A percentile compares a stretch with the other conserved stretches of the same genome.
These are phyloP conservation scores for Apophysomyces variabilis DNA, from an alignment of 371 early-diverging fungal species.

Conservation along the genomic window DNA sequence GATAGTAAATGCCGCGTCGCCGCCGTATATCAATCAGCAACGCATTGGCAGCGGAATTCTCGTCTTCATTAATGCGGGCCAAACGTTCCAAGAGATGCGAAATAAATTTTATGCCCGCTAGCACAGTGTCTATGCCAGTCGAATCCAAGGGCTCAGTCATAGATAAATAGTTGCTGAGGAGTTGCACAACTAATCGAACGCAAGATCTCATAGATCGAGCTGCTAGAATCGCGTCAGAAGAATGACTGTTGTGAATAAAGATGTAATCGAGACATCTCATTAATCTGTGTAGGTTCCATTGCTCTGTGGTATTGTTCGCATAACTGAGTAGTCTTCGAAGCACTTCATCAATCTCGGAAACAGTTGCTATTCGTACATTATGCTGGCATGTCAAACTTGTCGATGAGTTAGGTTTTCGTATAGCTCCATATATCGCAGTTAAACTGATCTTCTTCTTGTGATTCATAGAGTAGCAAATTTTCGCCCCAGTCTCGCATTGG, in stretches of 20 bases:
- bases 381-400: background rate
- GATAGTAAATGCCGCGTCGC: background rate
- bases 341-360: slow-evolving; percentile 14
- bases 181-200: slow-evolving; percentile 12
- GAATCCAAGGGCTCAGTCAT: background rate
- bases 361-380: background rate
- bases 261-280: slow-evolving; percentile 23
- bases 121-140: background rate
- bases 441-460: background rate
- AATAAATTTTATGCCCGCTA: slow-evolving; percentile 9
- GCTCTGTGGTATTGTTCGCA: slow-evolving; percentile 13
- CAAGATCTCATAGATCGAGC: slow-evolving; percentile 13
- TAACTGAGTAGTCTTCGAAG: slow-evolving; percentile 14
- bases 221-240: background rate
- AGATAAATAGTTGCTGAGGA: background rate
- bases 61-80: slow-evolving; percentile 3
- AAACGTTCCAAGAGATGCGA: slow-evolving; percentile 10
- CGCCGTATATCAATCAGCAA: slow-evolving; percentile 5
- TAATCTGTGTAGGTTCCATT: slow-evolving; percentile 18
- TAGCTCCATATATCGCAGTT: background rate
- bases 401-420: background rate
- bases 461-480: background rate
- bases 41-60: background rate
- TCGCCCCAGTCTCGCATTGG: too few relatives aligned
- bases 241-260: background rate